These are phyloP conservation scores for Aspergillus saccharolyticus DNA, from an alignment of 495 filamentous ascomycete genomes.

Conservation along the genomic window DNA sequence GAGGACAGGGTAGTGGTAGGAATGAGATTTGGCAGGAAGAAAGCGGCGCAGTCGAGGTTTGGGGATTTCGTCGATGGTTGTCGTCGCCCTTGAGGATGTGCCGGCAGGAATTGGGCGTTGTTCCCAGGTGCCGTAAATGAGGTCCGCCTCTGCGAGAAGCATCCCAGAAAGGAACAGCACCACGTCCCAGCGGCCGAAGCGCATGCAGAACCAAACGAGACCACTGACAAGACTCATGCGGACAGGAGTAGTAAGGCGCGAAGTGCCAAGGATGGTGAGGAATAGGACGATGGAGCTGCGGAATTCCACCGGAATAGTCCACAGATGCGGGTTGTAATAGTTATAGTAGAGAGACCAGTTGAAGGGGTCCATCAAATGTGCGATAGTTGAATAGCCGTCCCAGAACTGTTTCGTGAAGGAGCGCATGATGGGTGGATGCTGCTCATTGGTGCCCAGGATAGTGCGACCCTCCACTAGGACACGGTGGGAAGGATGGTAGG, in stretches of 20 bases:
- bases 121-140: conserved; percentile 46
- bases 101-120: background rate
- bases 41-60: background rate
- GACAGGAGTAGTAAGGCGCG: conserved; percentile 41
- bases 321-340: conserved; percentile 62
- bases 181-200: conserved; percentile 54
- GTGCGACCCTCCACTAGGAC: conserved; percentile 39
- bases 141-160: conserved; percentile 54
- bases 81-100: background rate
- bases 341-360: conserved; percentile 50
- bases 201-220: conserved; percentile 52
- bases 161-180: conserved; percentile 57
- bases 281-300: conserved; percentile 62
- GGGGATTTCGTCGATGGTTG: background rate
- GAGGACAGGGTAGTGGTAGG: conserved; percentile 3
- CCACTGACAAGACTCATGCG: conserved; percentile 41
- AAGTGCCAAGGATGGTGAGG: conserved; percentile 51
- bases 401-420: conserved; percentile 42
- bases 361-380: conserved; percentile 49
- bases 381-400: conserved; percentile 45
- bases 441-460: conserved; percentile 43
- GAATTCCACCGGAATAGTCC: conserved; percentile 73
- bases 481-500: conserved; percentile 39
- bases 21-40: conserved; percentile 11
- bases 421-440: conserved; percentile 41